These are phyloP conservation scores for Cyclotella choctawhatcheeana DNA, from an alignment of 108 stramenopile genomes.

Conservation along the genomic window DNA sequence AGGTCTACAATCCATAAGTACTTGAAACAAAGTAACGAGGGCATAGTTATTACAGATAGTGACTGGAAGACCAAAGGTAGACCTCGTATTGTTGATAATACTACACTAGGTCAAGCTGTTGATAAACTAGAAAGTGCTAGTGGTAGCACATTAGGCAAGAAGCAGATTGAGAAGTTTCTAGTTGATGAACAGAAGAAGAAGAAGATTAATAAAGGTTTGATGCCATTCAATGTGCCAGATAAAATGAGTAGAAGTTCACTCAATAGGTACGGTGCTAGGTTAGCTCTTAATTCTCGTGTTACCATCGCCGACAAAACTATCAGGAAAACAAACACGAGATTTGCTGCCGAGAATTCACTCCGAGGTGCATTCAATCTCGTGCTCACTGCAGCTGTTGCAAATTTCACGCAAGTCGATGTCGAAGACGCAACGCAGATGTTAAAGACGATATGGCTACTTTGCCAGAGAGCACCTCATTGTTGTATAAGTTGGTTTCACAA, in stretches of 20 bases:
- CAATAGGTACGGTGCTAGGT: neutral
- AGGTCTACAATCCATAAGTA: too few species aligned
- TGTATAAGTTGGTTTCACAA: slow-evolving; percentile 1
- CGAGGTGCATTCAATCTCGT: neutral
- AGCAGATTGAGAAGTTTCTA: too few species aligned
- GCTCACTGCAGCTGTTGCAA: too few species aligned
- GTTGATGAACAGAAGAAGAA: slow-evolving; percentile 1
- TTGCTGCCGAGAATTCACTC: neutral
- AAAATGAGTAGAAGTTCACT: neutral
- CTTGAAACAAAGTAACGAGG: too few species aligned
- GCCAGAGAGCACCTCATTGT: neutral
- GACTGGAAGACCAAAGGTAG: too few species aligned
- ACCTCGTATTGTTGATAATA: too few species aligned
- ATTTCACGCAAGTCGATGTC: neutral
- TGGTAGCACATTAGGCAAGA: too few species aligned
- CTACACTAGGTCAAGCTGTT: too few species aligned
- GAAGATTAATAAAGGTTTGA: neutral
- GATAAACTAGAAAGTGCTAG: too few species aligned
- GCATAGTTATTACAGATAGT: too few species aligned
- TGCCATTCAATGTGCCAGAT: slow-evolving; percentile 3
- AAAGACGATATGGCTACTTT: neutral
- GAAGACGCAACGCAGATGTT: neutral
- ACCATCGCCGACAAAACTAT: neutral
- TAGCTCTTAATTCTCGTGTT: neutral
- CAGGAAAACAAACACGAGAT: neutral